Base-by-base conservation (phyloP, 2,329 filamentous ascomycete genomes). In the Chaetothyriales sp. region DNA sequence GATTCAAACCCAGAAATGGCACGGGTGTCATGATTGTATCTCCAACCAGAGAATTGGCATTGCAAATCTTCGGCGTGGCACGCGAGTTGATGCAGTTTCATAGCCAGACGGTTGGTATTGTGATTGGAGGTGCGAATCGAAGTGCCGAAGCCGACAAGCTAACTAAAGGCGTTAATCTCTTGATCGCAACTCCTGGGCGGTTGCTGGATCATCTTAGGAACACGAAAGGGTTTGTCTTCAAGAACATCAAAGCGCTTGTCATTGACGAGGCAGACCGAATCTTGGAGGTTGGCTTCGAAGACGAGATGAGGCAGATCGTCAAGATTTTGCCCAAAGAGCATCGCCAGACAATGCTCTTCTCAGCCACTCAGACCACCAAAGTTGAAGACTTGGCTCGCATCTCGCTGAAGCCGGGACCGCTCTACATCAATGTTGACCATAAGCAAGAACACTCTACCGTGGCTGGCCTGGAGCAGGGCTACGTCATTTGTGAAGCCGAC, bases 221-320 rank as follows among this genome's bases (percentile, higher is more conserved):
- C 66, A 97, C 92, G 0, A 84, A 85, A 53, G 83, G 83, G 18
- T 97, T 97, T 59, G 73, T 84, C 0, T 95, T 87, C 77, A 94
- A 94, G 76, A 95, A 95, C 69, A 71, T 95, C 61, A 89, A 89
- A 68, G 86, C 88, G 1, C 76, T 98, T 37, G 80, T 98, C 60
- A 95, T 97, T 60, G 92, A 98, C 63, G 92, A 98, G 71, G 92
- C 92, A 18, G 92, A 98, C 67, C 83, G 92, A 47, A 95, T 98
- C 57, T 74, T 98, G 45, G 92, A 98, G 71, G 87, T 95, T 56
- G 18, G 92, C 62, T 98, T 98, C 75, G 92, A 98, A 69, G 92
- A 97, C 64, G 92, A 98, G 72, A 95, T 98, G 86, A 79, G 87
- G 58, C 85, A 94, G 67, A 95, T 98, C 61, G 83, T 97, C 69